Conservation (phyloP, 2,329 filamentous ascomycete genomes). For the Furcasterigmium sp. region DNA sequence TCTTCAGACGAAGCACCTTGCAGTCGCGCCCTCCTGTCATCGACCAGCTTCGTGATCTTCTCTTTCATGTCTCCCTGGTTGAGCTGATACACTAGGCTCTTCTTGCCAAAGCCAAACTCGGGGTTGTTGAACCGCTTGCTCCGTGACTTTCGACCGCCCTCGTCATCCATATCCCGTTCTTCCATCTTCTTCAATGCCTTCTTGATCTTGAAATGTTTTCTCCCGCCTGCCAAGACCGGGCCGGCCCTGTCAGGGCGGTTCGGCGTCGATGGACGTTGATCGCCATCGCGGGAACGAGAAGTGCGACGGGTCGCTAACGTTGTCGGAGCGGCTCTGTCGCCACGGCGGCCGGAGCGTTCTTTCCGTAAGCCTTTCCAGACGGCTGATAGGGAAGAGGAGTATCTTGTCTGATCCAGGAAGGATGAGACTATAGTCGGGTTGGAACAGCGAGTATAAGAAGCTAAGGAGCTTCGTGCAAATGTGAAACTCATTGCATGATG, state of each 20-base stretch:
- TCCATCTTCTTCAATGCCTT: constrained; percentile 44
- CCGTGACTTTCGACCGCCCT: constrained; percentile 35
- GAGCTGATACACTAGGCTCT: constrained; percentile 49
- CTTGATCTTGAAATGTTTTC: constrained; percentile 37
- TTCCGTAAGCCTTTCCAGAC: constrained; percentile 62
- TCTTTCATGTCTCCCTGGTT: constrained; percentile 38
- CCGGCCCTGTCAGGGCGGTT: not conserved
- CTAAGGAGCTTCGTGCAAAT: constrained; percentile 5
- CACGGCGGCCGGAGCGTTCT: constrained; percentile 16
- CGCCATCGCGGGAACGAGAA: too few species aligned
- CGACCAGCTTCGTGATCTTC: constrained; percentile 12
- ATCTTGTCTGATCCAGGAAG: not conserved
- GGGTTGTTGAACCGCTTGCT: constrained; percentile 48
- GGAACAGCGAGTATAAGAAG: constrained; percentile 3
- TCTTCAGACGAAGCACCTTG: not conserved
- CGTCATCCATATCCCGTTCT: constrained; percentile 23
- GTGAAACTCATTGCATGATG: constrained; percentile 14
- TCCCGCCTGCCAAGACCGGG: not conserved
- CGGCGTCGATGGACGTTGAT: too few species aligned
- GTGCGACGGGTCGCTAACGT: too few species aligned
- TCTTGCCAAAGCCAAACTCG: constrained; percentile 44
- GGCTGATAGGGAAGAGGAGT: constrained; percentile 47
- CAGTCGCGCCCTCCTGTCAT: constrained; percentile 1
- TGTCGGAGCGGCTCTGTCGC: not conserved
- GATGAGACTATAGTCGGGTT: not conserved